These are phyloP conservation scores for Hygrophila difformis DNA, from an alignment of 257 asterid genomes.

Conservation along the genomic window DNA sequence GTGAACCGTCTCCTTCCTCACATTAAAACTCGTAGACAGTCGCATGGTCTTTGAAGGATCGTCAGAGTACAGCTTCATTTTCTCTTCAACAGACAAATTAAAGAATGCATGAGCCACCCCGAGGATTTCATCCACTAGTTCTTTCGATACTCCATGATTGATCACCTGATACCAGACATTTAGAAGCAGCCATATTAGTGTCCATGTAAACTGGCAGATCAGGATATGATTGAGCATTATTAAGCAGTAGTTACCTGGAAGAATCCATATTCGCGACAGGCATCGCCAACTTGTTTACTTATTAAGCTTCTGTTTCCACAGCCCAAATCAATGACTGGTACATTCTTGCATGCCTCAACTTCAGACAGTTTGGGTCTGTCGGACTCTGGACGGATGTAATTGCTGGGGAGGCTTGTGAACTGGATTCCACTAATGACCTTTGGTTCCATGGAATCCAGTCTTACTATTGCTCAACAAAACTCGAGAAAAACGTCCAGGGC, in stretches of 20 bases:
- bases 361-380: slow-evolving; percentile 42
- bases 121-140: slow-evolving; percentile 21
- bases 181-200: no score
- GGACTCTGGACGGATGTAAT: slow-evolving; percentile 42
- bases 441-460: slow-evolving; percentile 29
- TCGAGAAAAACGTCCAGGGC: background rate
- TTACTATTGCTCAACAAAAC: background rate
- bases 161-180: slow-evolving; percentile 31
- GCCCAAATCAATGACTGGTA: slow-evolving; percentile 43
- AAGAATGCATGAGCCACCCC: slow-evolving; percentile 42
- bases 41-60: slow-evolving; percentile 49
- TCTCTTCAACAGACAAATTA: slow-evolving; percentile 42
- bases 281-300: slow-evolving; percentile 28
- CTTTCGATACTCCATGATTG: slow-evolving; percentile 41
- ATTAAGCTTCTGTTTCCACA: slow-evolving; percentile 22
- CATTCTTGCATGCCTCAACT: slow-evolving; percentile 24
- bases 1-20: slow-evolving; percentile 46
- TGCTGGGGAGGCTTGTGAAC: slow-evolving; percentile 35
- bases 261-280: slow-evolving; percentile 42
- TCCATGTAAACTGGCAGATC: background rate
- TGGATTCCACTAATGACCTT: slow-evolving; percentile 39
- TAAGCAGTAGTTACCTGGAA: slow-evolving; percentile 32
- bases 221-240: background rate
- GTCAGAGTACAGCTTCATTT: slow-evolving; percentile 50
- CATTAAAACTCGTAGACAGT: slow-evolving; percentile 49